phyloP scores from a whole-genome alignment of 257 asterid genomes.

The Leonotis leonurus region DNA sequence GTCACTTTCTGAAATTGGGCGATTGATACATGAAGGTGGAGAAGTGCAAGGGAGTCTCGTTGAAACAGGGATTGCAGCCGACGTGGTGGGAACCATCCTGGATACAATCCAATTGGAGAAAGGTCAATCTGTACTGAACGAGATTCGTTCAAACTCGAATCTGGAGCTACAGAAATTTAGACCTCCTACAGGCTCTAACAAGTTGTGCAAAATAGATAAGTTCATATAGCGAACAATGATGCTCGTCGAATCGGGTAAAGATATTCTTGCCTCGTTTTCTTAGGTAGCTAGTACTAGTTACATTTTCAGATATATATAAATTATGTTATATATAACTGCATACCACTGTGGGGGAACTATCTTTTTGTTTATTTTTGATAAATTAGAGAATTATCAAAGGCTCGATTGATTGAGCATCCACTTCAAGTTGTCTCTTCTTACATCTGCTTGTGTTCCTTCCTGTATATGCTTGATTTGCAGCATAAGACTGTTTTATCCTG shows the following conservation, averaged over 20 bases:
- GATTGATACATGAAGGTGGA: conserved; percentile 45
- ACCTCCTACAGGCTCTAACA: conserved; percentile 35
- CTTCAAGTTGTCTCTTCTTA: not conserved
- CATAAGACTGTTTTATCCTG: not conserved
- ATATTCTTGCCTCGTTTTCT: conserved; percentile 2
- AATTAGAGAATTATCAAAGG: conserved; percentile 20
- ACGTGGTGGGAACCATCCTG: conserved; percentile 40
- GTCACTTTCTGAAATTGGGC: conserved; percentile 42
- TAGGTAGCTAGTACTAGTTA: conserved; percentile 13
- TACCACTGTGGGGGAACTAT: conserved; percentile 8
- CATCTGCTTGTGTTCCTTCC: not conserved
- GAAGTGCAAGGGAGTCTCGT: conserved; percentile 50
- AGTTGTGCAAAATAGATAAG: conserved; percentile 32
- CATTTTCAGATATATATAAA: conserved; percentile 14
- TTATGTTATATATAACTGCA: conserved; percentile 5
- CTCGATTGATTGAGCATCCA: conserved; percentile 19
- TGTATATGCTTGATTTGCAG: not conserved
- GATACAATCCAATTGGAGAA: conserved; percentile 45
- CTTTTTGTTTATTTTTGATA: conserved; percentile 19
- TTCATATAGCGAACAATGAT: conserved; percentile 25
- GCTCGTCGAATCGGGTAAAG: conserved; percentile 25
- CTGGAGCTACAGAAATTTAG: conserved; percentile 41
- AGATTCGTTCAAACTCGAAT: conserved; percentile 40
- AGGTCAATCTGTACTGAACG: conserved; percentile 45
- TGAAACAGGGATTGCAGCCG: conserved; percentile 54